phyloP scores from a whole-genome alignment of 495 filamentous ascomycete species.

The Daldinia decipiens region DNA sequence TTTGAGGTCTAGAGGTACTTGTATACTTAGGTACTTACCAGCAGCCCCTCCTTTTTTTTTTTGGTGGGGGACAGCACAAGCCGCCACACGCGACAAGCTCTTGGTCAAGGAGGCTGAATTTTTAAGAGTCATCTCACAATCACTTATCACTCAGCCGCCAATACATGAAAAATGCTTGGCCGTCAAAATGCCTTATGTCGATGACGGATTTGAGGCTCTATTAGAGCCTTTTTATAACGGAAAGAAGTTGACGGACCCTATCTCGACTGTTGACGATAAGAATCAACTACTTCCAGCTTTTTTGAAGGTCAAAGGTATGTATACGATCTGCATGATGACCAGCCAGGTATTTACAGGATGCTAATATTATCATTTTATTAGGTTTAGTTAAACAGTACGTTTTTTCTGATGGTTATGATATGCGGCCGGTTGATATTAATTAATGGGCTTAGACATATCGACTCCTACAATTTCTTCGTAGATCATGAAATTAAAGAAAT shows the following conservation, averaged over 20 bases:
- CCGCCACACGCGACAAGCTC: slow-evolving; percentile 12
- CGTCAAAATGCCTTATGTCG: slow-evolving; percentile 56
- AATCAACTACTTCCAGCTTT: slow-evolving; percentile 97
- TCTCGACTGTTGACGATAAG: slow-evolving; percentile 91
- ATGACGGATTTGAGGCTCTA: slow-evolving; percentile 81
- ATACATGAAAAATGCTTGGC: slow-evolving; percentile 24
- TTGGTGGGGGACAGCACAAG: slow-evolving; percentile 34
- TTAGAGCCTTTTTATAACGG: slow-evolving; percentile 96
- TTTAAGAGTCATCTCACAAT: slow-evolving; percentile 35
- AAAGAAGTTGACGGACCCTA: slow-evolving; percentile 91
- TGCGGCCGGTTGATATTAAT: slow-evolving; percentile 27
- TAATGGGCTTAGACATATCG: slow-evolving; percentile 73
- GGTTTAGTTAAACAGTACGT: slow-evolving; percentile 81
- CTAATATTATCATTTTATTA: slow-evolving; percentile 39
- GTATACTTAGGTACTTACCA: slow-evolving; percentile 8
- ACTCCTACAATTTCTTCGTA: slow-evolving; percentile 98
- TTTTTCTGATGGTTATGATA: not conserved
- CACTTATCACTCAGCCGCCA: slow-evolving; percentile 15
- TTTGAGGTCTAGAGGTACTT: not conserved
- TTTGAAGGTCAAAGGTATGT: slow-evolving; percentile 86
- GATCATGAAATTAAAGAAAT: slow-evolving; percentile 97
- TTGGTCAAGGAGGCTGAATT: slow-evolving; percentile 19
- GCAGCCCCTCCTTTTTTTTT: slow-evolving; percentile 29
- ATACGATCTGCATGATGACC: slow-evolving; percentile 24
- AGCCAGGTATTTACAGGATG: slow-evolving; percentile 10